Percentiles rank a stretch among this genome's conserved stretches.
phyloP scores from a whole-genome alignment of 1,139 yeast species.

The Blastobotrys capitulatus region DNA sequence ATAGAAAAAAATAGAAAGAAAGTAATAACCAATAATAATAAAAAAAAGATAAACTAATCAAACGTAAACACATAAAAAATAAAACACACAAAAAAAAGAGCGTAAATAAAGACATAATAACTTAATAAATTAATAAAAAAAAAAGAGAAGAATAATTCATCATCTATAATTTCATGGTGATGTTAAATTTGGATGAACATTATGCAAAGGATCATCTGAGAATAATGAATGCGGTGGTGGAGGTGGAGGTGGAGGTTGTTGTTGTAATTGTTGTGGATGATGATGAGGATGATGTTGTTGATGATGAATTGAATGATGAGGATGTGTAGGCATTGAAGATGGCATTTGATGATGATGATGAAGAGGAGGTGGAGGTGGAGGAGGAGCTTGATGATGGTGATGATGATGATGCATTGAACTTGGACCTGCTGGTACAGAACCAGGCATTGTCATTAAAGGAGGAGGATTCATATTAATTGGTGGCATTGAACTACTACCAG shows the following conservation, averaged over 20 bases:
- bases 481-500: not conserved
- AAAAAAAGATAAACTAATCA: too few relatives aligned
- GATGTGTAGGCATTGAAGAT: too few relatives aligned
- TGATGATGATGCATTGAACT: not conserved
- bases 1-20: too few relatives aligned
- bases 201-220: constrained; percentile 3
- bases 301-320: not conserved
- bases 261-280: not conserved
- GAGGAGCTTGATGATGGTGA: not conserved
- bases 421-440: not conserved
- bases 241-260: not conserved
- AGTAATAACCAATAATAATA: too few relatives aligned
- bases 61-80: not conserved
- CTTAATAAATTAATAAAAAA: not conserved
- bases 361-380: not conserved
- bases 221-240: constrained; percentile 2
- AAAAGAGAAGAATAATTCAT: not conserved
- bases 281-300: constrained; percentile 1
- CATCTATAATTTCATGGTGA: not conserved
- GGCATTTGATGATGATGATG: not conserved
- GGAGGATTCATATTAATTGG: not conserved
- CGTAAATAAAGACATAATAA: not conserved
- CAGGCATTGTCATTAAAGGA: not conserved
- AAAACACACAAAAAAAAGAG: not conserved
- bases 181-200: not conserved